A percentile compares a stretch with the other conserved stretches of the same genome.
phyloP scores from a whole-genome alignment of 2,329 filamentous ascomycete species.

The Alternaria viburni region DNA sequence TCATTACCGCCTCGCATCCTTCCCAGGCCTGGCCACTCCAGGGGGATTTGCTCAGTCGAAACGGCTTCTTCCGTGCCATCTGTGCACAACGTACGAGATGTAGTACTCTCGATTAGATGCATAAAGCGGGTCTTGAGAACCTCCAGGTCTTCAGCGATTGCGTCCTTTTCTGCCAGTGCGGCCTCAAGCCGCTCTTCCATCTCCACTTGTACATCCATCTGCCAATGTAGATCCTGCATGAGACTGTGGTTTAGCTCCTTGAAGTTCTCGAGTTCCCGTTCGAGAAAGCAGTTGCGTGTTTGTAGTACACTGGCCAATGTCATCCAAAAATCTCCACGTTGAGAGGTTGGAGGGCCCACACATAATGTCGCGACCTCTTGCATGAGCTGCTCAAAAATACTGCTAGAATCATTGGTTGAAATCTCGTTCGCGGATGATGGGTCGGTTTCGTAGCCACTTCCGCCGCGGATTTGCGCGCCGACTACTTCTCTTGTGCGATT shows the following conservation, averaged over 20 bases:
- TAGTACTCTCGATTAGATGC: not conserved
- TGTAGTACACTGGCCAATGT: not conserved
- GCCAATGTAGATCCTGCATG: conserved; percentile 9
- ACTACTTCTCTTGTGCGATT: not conserved
- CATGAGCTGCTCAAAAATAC: not conserved
- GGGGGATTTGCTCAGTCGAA: too few species aligned
- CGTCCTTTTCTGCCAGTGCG: not conserved
- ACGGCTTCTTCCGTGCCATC: not conserved
- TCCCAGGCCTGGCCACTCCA: not conserved
- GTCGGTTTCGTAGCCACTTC: not conserved
- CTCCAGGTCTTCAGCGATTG: not conserved
- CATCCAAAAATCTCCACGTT: conserved; percentile 3
- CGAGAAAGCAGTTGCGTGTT: conserved; percentile 10
- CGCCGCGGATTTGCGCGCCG: not conserved
- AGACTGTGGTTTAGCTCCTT: conserved; percentile 8
- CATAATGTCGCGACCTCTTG: not conserved
- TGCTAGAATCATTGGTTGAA: not conserved
- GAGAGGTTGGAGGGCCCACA: not conserved
- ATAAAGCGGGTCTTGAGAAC: not conserved
- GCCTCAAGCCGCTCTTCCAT: conserved; percentile 1
- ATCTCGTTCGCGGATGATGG: not conserved
- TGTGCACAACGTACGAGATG: not conserved
- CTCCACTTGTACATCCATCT: conserved; percentile 5
- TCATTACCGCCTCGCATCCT: not conserved
- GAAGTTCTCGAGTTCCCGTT: conserved; percentile 5